Evolutionary conservation across 208 protist genomes (phyloP), one percentile per base, ranked within the genome.

Genomic region (Tritrichomonas foetus): DNA sequence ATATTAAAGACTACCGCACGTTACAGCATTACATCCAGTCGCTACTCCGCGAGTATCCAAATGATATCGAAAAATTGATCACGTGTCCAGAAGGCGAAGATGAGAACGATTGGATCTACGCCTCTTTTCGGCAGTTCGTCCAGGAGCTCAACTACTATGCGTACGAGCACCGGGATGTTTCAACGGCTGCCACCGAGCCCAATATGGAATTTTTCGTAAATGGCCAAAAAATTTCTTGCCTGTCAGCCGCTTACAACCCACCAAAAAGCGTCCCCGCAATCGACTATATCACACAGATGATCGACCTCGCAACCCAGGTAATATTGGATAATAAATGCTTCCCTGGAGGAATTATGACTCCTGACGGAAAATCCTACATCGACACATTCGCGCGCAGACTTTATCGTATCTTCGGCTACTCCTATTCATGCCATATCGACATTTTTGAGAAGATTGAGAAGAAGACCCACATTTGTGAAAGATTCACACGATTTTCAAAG

Each of bases 321-420:
- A 53, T 49, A n/a, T 20, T 82, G 0, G 74, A 82, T 53, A 11
- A 11, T n/a, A 82, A 82, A 30, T 30, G 20, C 13, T 82, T 82
- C 74, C 74, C 74, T 25, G 33, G 41, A n/a, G 74, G 74, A 25
- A n/a, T 82, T 9, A 82, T 82, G 33, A 82, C 74, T 0, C 9
- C 13, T 13, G 74, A 82, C 5, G 41, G 74, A 30, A 82, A 30
- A 41, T 50, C 33, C 5, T 82, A 50, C 16, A 47, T 82, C 13
- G 74, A 47, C 8, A 82, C 74, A 82, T 82, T 33, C 30, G 14
- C 41, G 11, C 33, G 74, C 22, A 49, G 74, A n/a, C 41, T 82
- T n/a, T 82, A 82, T n/a, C 16, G 74, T 14, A 47, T 82, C 53
- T 82, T 82, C n/a, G 41, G 74, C n/a, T 82, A 82, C 53, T 82